Conservation (phyloP, 768 basidiomycete genomes). For the Rhizopogon vesiculosus region DNA sequence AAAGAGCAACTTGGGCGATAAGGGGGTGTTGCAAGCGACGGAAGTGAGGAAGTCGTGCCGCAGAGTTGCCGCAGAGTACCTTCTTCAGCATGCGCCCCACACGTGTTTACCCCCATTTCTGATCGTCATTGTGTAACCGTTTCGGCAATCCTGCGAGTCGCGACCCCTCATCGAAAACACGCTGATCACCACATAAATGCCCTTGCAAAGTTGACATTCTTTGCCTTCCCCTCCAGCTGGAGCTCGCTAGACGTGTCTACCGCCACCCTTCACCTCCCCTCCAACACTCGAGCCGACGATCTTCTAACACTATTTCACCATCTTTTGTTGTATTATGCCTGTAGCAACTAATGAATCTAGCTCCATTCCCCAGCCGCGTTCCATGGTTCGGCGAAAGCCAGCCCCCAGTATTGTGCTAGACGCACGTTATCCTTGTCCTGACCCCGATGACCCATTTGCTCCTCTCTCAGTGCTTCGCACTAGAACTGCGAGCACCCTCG, state of each 20-base stretch:
- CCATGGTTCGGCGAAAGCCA: slow-evolving; percentile 44
- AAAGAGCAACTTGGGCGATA: slow-evolving; percentile 13
- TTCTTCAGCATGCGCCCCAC: slow-evolving; percentile 6
- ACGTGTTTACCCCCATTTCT: slow-evolving; percentile 11
- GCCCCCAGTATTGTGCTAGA: slow-evolving; percentile 48
- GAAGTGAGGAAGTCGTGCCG: slow-evolving; percentile 20
- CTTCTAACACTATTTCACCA: slow-evolving; percentile 8
- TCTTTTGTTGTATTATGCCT: slow-evolving; percentile 23
- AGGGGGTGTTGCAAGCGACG: slow-evolving; percentile 24
- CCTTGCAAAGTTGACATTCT: slow-evolving; percentile 6
- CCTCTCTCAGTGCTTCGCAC: slow-evolving; percentile 62
- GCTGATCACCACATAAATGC: slow-evolving; percentile 29
- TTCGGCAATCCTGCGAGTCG: slow-evolving; percentile 3
- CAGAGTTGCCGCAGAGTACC: slow-evolving; percentile 13
- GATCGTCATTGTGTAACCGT: slow-evolving; percentile 3
- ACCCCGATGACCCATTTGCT: slow-evolving; percentile 67
- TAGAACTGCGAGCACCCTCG: slow-evolving; percentile 43
- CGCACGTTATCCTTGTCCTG: slow-evolving; percentile 58
- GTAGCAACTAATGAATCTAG: slow-evolving; percentile 19
- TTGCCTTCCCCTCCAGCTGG: slow-evolving; percentile 13
- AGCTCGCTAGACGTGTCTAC: slow-evolving; percentile 3
- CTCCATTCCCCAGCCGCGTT: slow-evolving; percentile 17
- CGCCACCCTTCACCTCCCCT: slow-evolving; percentile 3
- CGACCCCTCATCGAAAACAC: slow-evolving; percentile 29
- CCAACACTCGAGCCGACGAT: slow-evolving; percentile 5